These are phyloP conservation scores for Fusarium marasasianum DNA, from an alignment of 2,329 filamentous ascomycete genomes.

Conservation along the genomic window DNA sequence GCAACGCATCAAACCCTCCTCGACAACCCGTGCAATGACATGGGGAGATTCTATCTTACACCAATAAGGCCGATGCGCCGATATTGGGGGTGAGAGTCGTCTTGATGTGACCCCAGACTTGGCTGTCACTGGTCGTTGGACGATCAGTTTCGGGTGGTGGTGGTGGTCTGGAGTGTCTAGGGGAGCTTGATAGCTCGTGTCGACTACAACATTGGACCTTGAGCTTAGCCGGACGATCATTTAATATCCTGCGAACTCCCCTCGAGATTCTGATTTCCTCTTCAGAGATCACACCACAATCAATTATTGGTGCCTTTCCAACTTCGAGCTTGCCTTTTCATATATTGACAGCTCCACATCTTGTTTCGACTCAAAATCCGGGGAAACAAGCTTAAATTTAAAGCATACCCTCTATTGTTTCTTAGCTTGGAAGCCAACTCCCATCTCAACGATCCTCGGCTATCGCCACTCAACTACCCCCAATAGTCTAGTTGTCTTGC, in stretches of 20 bases:
- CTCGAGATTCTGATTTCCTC: constrained; percentile 16
- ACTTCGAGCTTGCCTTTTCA: constrained; percentile 5
- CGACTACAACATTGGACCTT: constrained; percentile 1
- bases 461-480: constrained; percentile 2
- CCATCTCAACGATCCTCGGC: background rate
- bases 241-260: constrained; percentile 37
- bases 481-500: background rate
- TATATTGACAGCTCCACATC: constrained; percentile 4
- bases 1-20: background rate
- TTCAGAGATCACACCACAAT: constrained; percentile 21
- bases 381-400: constrained; percentile 38
- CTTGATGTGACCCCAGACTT: constrained; percentile 35
- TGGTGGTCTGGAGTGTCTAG: constrained; percentile 13
- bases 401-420: constrained; percentile 2
- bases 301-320: constrained; percentile 16
- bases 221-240: constrained; percentile 30
- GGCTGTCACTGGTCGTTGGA: constrained; percentile 16
- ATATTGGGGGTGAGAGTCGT: constrained; percentile 30
- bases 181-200: constrained; percentile 16
- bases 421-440: background rate
- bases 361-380: constrained; percentile 10
- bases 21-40: constrained; percentile 22
- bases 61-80: constrained; percentile 32
- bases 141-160: constrained; percentile 27
- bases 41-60: constrained; percentile 35